Base-by-base conservation (phyloP, 495 filamentous ascomycete genomes). In the Halenospora varia region DNA sequence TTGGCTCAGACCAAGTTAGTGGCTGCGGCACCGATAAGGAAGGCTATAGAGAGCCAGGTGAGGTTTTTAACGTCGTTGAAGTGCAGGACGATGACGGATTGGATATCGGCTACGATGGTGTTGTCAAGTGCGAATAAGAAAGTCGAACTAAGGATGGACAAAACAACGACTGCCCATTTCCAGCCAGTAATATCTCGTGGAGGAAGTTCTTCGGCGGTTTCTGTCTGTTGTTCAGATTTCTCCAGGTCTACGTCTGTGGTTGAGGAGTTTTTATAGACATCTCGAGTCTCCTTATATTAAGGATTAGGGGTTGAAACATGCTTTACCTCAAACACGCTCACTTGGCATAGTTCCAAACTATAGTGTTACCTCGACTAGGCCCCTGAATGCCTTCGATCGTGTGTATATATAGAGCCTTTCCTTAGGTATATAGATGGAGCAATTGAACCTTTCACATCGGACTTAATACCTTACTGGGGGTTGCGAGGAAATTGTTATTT, bases 51-150 rank as follows among this genome's bases (percentile, higher is more conserved):
- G 23, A 85, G 62, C 84, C 84, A 88, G 29, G 76, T 60, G 9
- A 88, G 65, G 57, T 82, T 79, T 3, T 73, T 69, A 17, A 82
- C 70, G 20, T 75, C 64, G 9, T 75, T 71, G 29, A 87, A 81
- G 0, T 55, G 42, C 23, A 71, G 68, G 48, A 85, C 65, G n/a
- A 86, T 77, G 2, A 70, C 67, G 4, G 75, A 74, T 63, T 84
- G 82, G 11, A 87, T 68, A 58, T 83, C 76, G 20, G 84, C 84
- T 3, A 82, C 81, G 20, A 87, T 82, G 46, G 82, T 87, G 26
- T 80, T 66, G 50, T 66, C 63, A 15, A 66, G 57, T 2, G 56
- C 63, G 53, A 60, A 66, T 10, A 63, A 25, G 55, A 66, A 66
- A 15, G 55, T 63, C 0, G 61, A 61, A 23, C 39, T 55, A 1